phyloP scores from a whole-genome alignment of 1,284 basidiomycete species.

The Ganoderma sinense region DNA sequence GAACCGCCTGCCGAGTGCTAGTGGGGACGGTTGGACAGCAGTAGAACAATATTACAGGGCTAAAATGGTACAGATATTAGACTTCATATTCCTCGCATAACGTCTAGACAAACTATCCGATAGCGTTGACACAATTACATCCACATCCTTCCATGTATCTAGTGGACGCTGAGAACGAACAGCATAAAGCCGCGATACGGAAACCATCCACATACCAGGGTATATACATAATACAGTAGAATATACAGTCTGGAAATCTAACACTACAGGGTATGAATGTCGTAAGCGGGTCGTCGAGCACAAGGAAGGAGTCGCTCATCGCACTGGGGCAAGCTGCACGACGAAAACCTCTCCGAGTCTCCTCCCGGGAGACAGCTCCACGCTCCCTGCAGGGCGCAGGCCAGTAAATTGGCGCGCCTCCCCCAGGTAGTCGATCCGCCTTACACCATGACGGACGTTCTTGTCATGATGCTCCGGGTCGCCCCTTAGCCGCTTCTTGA shows the following conservation, averaged over 20 bases:
- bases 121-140: not conserved
- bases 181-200: not conserved
- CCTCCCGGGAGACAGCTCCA: conserved; percentile 18
- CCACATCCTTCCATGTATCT: not conserved
- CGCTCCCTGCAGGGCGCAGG: conserved; percentile 14
- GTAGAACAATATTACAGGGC: not conserved
- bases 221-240: not conserved
- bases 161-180: not conserved
- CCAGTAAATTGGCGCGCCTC: conserved; percentile 27
- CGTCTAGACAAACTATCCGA: not conserved
- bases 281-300: not conserved
- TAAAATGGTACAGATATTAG: not conserved
- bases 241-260: not conserved
- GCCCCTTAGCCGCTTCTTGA: conserved; percentile 21
- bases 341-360: conserved; percentile 23
- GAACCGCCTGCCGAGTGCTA: not conserved
- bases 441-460: conserved; percentile 27
- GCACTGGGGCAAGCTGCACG: conserved; percentile 21
- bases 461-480: conserved; percentile 24
- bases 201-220: not conserved
- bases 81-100: not conserved
- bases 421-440: conserved; percentile 33
- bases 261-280: not conserved
- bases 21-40: not conserved
- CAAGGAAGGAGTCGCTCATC: not conserved